A percentile compares a stretch with the other conserved stretches of the same genome.
Evolutionary conservation across 2,329 filamentous ascomycete genomes (phyloP).

Genomic region (Cytospora chrysosperma): DNA sequence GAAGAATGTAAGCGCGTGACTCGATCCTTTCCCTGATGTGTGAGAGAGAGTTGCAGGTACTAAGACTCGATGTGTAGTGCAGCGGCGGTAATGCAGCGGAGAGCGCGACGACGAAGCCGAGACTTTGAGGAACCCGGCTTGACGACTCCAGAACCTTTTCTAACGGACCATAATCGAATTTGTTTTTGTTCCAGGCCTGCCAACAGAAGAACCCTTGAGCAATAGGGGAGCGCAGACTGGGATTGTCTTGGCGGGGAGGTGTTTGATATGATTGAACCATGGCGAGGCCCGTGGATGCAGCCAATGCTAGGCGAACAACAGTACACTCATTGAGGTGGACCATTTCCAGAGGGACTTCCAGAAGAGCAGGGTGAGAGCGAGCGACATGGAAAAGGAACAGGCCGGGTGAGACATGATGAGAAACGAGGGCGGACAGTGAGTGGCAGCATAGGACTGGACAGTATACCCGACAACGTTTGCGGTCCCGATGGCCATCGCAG

Average conservation of each 20-base stretch:
- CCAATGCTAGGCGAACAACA: no score
- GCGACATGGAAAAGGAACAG: not conserved
- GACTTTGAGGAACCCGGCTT: not conserved
- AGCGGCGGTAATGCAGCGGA: not conserved
- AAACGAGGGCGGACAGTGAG: not conserved
- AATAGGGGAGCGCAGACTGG: not conserved
- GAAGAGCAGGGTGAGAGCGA: not conserved
- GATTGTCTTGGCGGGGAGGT: not conserved
- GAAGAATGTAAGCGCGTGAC: slow-evolving; percentile 34
- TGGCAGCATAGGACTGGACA: not conserved
- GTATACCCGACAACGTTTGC: not conserved
- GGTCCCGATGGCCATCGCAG: not conserved
- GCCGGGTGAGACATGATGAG: no score
- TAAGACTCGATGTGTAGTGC: not conserved
- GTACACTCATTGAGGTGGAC: no score
- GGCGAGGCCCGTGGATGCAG: no score
- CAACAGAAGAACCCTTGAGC: not conserved
- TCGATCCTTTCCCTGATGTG: not conserved
- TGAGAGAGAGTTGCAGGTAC: not conserved
- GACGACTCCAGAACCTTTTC: not conserved
- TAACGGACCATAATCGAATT: not conserved
- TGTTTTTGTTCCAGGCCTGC: not conserved
- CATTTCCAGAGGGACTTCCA: no score
- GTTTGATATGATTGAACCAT: no score
- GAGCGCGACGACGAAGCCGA: not conserved